These are phyloP conservation scores for Thelonectria olida DNA, from an alignment of 2,329 filamentous ascomycete genomes.

Conservation along the genomic window DNA sequence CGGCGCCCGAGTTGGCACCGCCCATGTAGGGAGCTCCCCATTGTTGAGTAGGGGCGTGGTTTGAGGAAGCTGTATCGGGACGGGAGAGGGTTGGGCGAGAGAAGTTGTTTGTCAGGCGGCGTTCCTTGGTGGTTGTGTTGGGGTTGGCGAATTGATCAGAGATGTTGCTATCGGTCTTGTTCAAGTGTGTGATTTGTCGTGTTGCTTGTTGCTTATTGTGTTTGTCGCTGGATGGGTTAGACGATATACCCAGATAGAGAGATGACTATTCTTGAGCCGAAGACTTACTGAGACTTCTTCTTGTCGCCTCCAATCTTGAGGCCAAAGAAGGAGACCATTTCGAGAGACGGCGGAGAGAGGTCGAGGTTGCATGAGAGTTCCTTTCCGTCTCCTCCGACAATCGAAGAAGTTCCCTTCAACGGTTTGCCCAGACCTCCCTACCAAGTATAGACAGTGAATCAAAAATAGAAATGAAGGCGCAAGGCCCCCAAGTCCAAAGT, in stretches of 20 bases:
- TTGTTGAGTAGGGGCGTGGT: conserved; percentile 33
- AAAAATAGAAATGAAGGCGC: not conserved
- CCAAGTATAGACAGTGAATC: too few relatives aligned
- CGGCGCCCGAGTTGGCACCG: conserved; percentile 43
- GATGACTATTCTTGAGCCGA: not conserved
- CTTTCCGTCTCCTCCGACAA: not conserved
- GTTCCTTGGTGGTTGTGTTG: conserved; percentile 27
- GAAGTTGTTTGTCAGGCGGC: conserved; percentile 48
- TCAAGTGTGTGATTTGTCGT: conserved; percentile 26
- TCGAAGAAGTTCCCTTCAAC: not conserved
- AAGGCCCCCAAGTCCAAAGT: not conserved
- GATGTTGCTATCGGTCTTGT: conserved; percentile 9
- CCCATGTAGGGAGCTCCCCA: conserved; percentile 48
- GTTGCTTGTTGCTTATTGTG: conserved; percentile 23
- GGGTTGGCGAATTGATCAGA: not conserved
- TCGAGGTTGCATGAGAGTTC: not conserved
- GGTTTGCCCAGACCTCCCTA: not conserved
- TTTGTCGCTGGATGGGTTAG: conserved; percentile 37
- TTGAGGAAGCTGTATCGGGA: conserved; percentile 53
- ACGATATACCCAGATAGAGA: not conserved
- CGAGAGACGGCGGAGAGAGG: conserved; percentile 11
- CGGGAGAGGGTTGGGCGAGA: conserved; percentile 49
- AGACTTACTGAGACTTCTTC: conserved; percentile 61
- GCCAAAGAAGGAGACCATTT: conserved; percentile 69
- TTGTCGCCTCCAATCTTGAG: conserved; percentile 65